Evolutionary conservation across 106 monocot species (phyloP).

Genomic region (Phalaenopsis equestris): DNA sequence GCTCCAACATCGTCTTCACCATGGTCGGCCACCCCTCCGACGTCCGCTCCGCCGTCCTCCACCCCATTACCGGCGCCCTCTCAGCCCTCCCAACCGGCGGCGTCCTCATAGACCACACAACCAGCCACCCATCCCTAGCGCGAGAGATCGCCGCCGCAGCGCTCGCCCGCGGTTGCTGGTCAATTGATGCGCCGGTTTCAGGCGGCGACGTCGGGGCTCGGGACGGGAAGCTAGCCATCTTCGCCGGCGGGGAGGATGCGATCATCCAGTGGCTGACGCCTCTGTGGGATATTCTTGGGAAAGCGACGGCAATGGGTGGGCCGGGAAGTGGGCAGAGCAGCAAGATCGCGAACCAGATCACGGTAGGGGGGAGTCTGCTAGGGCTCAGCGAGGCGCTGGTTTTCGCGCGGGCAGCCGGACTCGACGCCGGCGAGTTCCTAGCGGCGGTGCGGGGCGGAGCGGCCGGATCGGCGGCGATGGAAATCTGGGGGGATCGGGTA

Average conservation of each 20-base stretch:
- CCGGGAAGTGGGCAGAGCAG: slow-evolving; percentile 45
- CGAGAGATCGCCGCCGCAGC: slow-evolving; percentile 16
- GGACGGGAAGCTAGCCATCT: slow-evolving; percentile 32
- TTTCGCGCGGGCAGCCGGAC: slow-evolving; percentile 23
- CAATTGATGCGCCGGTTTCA: slow-evolving; percentile 43
- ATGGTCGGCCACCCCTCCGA: slow-evolving; percentile 37
- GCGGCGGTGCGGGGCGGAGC: slow-evolving; percentile 21
- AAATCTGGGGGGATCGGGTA: slow-evolving; percentile 35
- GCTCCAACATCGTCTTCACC: slow-evolving; percentile 38
- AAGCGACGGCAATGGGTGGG: slow-evolving; percentile 20
- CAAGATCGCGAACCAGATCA: slow-evolving; percentile 51
- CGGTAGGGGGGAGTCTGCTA: slow-evolving; percentile 16
- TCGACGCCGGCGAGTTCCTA: slow-evolving; percentile 13
- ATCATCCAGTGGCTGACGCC: slow-evolving; percentile 26
- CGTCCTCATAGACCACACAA: slow-evolving; percentile 22
- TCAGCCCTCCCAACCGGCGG: slow-evolving; percentile 1
- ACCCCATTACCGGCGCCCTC: slow-evolving; percentile 12
- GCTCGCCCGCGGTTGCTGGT: slow-evolving; percentile 10
- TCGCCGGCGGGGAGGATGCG: slow-evolving; percentile 28
- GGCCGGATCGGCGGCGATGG: slow-evolving; percentile 18
- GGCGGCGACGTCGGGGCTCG: slow-evolving; percentile 42
- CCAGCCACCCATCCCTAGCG: slow-evolving; percentile 19
- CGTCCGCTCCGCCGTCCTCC: slow-evolving; percentile 29
- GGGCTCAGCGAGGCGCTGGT: slow-evolving; percentile 33
- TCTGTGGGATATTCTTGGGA: slow-evolving; percentile 22